A percentile compares a stretch with the other conserved stretches of the same genome.
Conservation (phyloP, 2,329 filamentous ascomycete genomes). For the Gnomoniopsis sp. region DNA sequence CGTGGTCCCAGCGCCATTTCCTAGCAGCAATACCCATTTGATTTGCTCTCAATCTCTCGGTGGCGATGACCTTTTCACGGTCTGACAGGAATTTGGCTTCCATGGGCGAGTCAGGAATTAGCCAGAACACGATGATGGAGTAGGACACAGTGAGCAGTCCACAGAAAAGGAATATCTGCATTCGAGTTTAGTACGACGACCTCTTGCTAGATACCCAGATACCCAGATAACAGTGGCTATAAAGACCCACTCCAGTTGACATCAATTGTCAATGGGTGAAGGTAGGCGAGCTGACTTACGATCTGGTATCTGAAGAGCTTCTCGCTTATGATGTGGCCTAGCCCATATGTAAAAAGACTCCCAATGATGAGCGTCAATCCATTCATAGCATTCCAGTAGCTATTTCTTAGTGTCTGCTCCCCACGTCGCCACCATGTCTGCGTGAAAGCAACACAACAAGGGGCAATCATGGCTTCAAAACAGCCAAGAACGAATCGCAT, state of each 20-base stretch:
- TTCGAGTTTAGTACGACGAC: conserved; percentile 23
- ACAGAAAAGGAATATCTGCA: conserved; percentile 42
- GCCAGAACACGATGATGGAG: conserved; percentile 46
- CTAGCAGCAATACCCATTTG: conserved; percentile 40
- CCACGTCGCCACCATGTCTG: conserved; percentile 53
- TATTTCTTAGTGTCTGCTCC: conserved; percentile 48
- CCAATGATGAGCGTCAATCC: conserved; percentile 53
- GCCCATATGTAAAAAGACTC: conserved; percentile 52
- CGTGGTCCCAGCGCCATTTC: conserved; percentile 39
- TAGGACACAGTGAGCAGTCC: conserved; percentile 50
- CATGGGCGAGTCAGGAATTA: conserved; percentile 64
- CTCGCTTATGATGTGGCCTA: conserved; percentile 42
- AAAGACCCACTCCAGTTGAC: not conserved
- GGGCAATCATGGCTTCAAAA: conserved; percentile 48
- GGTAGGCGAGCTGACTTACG: not conserved
- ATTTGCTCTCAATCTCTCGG: conserved; percentile 53
- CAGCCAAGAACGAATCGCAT: conserved; percentile 42
- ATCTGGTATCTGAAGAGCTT: conserved; percentile 49
- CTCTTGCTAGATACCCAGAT: not conserved
- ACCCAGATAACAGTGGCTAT: not conserved
- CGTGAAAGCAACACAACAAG: conserved; percentile 49
- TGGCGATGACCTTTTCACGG: conserved; percentile 54
- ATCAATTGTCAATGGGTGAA: conserved; percentile 17
- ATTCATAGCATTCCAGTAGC: conserved; percentile 54
- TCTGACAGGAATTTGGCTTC: conserved; percentile 54